Base-by-base conservation (phyloP, 2,329 filamentous ascomycete genomes). In the Dactylellina parvicollis region DNA sequence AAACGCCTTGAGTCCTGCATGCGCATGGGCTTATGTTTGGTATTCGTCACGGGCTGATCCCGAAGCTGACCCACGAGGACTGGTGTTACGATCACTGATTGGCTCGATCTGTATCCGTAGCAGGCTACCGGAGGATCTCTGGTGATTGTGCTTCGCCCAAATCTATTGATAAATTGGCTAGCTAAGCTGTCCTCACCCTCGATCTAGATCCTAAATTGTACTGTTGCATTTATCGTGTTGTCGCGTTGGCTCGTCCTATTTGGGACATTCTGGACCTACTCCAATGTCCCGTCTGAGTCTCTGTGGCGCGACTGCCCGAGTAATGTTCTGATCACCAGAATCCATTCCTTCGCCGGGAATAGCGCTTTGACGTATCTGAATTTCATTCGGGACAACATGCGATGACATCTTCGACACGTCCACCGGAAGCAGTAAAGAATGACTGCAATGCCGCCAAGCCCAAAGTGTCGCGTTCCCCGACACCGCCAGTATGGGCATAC, bases 191-290 rank as follows among this genome's bases (percentile, higher is more conserved):
- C n/a, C n/a, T n/a, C n/a, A n/a, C n/a, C n/a, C n/a, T n/a, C n/a
- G n/a, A n/a, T n/a, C n/a, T n/a, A n/a, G n/a, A n/a, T n/a, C n/a
- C n/a, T n/a, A n/a, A n/a, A n/a, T n/a, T n/a, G n/a, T n/a, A n/a
- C n/a, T 57, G 62, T 67, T 67, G 62, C n/a, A 67, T 49, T 67
- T 67, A 30, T n/a, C 30, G 54, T 54, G 64, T 69, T 69, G 64
- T 16, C 16, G 26, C 24, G 38, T 44, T 34, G 18, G 9, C 24
- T 44, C 32, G 36, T 50, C 64, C 44, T 12, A 4, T 38, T 69
- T 52, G 16, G 44, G 62, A 22, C 5, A 55, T 54, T 44, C 22
- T 49, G 20, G 3, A 18, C 42, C 20, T 18, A 20, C 8, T 16
- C 42, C 18, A 8, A 16, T 46, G 42, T 20, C 2, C 24, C n/a